Base-by-base conservation (phyloP, 768 basidiomycete species). In the Naganishia vishniacii region DNA sequence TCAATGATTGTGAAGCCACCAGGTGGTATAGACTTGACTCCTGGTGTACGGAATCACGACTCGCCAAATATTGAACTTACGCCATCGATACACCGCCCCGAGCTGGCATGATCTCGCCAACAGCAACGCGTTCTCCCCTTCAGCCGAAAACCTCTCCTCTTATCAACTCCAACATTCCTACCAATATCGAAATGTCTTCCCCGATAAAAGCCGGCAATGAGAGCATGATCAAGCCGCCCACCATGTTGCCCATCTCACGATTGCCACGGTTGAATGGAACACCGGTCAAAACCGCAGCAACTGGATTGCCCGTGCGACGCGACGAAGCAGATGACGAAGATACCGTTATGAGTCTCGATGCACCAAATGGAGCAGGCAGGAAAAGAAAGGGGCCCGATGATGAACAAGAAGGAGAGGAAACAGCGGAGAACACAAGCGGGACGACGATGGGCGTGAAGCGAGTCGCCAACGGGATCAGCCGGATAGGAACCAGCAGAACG, bases 351-450 rank as follows among this genome's bases (percentile, higher is more conserved):
- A 20, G 23, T 18, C 16, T 60, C 15, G 59, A 47, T 1, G 32
- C 31, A 16, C 34, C 32, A n/a, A 15, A 34, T 23, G 46, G 12
- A 20, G 23, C 3, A 18, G 34, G 23, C 16, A 42, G 49, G 28
- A 63, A 63, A 56, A 34, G 62, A 6, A 63, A 63, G 34, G 62
- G 62, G 23, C 62, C 62, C n/a, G 61, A 62, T 32, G 46, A 62
- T 16, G 34, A 56, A 8, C 49, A 51, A 13, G 31, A 51, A 3
- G 13, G 9, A 25, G 59, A 46, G 6, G 59, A 34, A n/a, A 16
- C 26, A 25, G 46, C 3, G 2, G 37, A 41, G 2, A 1, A 42
- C 7, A n/a, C 1, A n/a, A 1, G 59, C 28, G 18, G 28, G 5
- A 18, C 31, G 3, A 25, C 20, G 6, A 20, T 41, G 25, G 44